Conservation (phyloP, 2,329 filamentous ascomycete species). For the Phoma sp. region DNA sequence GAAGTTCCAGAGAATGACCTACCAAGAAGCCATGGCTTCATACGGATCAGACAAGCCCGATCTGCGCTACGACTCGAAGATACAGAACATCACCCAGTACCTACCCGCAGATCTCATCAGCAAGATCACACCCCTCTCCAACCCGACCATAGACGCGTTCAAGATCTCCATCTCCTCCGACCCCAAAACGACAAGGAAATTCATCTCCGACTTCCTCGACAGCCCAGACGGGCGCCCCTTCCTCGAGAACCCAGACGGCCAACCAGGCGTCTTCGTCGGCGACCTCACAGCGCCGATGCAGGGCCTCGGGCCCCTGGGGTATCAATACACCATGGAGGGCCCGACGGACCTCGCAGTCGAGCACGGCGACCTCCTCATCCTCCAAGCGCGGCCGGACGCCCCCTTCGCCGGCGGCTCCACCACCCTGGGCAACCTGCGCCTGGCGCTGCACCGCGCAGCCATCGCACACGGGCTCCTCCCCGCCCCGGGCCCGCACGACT, state of each 20-base stretch:
- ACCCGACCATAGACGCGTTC: slow-evolving; percentile 77
- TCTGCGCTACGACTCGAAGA: slow-evolving; percentile 73
- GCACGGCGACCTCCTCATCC: slow-evolving; percentile 75
- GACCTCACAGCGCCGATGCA: slow-evolving; percentile 75
- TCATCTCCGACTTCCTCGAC: slow-evolving; percentile 75
- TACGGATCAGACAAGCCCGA: slow-evolving; percentile 96
- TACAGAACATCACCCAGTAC: slow-evolving; percentile 68
- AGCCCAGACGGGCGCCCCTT: slow-evolving; percentile 64
- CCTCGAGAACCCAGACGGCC: slow-evolving; percentile 73
- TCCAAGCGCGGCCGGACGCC: slow-evolving; percentile 75
- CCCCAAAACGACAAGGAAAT: slow-evolving; percentile 62
- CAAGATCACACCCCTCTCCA: slow-evolving; percentile 73
- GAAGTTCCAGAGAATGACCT: slow-evolving; percentile 68
- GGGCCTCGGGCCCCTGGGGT: slow-evolving; percentile 79
- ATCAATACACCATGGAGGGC: slow-evolving; percentile 67
- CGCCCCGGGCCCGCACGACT: slow-evolving; percentile 56
- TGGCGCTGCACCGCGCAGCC: slow-evolving; percentile 71
- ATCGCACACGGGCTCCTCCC: slow-evolving; percentile 66
- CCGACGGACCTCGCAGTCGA: slow-evolving; percentile 61
- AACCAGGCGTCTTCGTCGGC: slow-evolving; percentile 77
- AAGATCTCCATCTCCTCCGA: slow-evolving; percentile 66
- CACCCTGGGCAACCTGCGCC: slow-evolving; percentile 73
- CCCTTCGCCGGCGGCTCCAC: slow-evolving; percentile 76
- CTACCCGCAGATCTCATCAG: slow-evolving; percentile 68
- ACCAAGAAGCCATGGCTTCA: slow-evolving; percentile 75